Evolutionary conservation across 768 basidiomycete genomes (phyloP).

Genomic region (Polyporus arcularius): DNA sequence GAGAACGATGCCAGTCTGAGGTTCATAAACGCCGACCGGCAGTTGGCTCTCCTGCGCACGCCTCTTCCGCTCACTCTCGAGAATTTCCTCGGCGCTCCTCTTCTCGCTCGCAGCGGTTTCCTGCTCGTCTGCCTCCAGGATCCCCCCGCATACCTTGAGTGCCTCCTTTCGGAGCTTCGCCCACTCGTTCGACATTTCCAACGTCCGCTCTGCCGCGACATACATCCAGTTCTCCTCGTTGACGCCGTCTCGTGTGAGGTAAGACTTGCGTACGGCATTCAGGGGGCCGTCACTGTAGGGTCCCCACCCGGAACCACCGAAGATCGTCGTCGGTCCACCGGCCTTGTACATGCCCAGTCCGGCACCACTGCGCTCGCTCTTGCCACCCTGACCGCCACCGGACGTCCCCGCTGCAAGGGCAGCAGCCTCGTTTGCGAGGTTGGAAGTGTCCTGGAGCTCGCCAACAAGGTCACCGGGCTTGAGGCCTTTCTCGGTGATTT

Average conservation of each 20-base stretch:
- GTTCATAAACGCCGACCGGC: constrained; percentile 78
- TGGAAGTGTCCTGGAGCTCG: constrained; percentile 76
- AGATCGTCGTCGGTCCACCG: constrained; percentile 91
- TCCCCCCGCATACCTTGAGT: constrained; percentile 52
- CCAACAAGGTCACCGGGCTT: constrained; percentile 83
- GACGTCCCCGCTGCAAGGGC: constrained; percentile 35
- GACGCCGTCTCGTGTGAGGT: constrained; percentile 78
- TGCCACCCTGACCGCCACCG: constrained; percentile 41
- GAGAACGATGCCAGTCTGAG: constrained; percentile 73
- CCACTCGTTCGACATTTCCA: constrained; percentile 68
- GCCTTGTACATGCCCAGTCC: constrained; percentile 80
- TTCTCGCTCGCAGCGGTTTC: constrained; percentile 4
- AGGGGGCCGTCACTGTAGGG: constrained; percentile 89
- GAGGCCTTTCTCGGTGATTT: constrained; percentile 79
- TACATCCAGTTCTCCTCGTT: constrained; percentile 93
- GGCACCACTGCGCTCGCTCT: constrained; percentile 54
- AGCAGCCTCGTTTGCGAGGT: constrained; percentile 44
- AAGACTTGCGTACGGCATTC: constrained; percentile 79
- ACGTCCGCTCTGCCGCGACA: constrained; percentile 67
- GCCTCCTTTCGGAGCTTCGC: constrained; percentile 55
- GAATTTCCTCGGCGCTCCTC: constrained; percentile 18
- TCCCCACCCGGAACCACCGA: constrained; percentile 80
- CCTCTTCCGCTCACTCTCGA: constrained; percentile 33
- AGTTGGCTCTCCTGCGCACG: constrained; percentile 30
- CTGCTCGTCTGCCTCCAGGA: constrained; percentile 19